phyloP scores from a whole-genome alignment of 1,284 basidiomycete species.

The Erythrobasidium hasegawianum region DNA sequence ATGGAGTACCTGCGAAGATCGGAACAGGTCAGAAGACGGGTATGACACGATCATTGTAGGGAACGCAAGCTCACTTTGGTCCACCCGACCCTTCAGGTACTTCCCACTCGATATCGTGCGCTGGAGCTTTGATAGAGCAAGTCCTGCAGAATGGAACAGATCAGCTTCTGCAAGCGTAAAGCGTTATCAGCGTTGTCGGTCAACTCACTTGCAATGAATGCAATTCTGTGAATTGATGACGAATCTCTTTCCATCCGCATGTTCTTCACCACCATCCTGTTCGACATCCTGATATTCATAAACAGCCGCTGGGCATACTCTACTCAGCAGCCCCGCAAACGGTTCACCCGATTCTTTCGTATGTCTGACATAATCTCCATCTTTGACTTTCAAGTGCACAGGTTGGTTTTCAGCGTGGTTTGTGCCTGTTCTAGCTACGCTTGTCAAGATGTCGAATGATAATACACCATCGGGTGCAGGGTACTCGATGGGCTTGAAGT shows the following conservation, averaged over 20 bases:
- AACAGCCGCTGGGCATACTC: slow-evolving; percentile 91
- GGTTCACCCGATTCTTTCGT: slow-evolving; percentile 73
- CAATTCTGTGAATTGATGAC: slow-evolving; percentile 96
- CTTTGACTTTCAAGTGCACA: slow-evolving; percentile 65
- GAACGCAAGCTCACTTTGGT: slow-evolving; percentile 73
- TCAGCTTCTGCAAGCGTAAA: too few relatives aligned
- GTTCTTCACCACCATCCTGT: slow-evolving; percentile 57
- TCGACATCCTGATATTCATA: slow-evolving; percentile 83
- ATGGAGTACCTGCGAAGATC: slow-evolving; percentile 32
- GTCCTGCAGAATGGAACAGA: slow-evolving; percentile 49
- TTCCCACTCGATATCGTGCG: slow-evolving; percentile 88
- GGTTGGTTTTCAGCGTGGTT: slow-evolving; percentile 97
- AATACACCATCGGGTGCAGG: slow-evolving; percentile 85
- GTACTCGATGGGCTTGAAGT: slow-evolving; percentile 80
- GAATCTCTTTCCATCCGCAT: slow-evolving; percentile 72
- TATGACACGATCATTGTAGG: too few relatives aligned
- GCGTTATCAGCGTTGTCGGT: too few relatives aligned
- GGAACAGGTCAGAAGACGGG: background rate
- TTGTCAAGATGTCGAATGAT: slow-evolving; percentile 90
- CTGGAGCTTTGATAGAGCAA: slow-evolving; percentile 85
- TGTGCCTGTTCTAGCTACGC: slow-evolving; percentile 84
- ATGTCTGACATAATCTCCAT: slow-evolving; percentile 61
- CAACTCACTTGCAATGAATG: slow-evolving; percentile 72
- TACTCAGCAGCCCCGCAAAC: slow-evolving; percentile 80
- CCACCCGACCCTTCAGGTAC: slow-evolving; percentile 93